Percentiles rank a stretch among this genome's conserved stretches.
These are phyloP conservation scores for Coniochaeta sp. DNA, from an alignment of 2,329 filamentous ascomycete species.

Conservation along the genomic window DNA sequence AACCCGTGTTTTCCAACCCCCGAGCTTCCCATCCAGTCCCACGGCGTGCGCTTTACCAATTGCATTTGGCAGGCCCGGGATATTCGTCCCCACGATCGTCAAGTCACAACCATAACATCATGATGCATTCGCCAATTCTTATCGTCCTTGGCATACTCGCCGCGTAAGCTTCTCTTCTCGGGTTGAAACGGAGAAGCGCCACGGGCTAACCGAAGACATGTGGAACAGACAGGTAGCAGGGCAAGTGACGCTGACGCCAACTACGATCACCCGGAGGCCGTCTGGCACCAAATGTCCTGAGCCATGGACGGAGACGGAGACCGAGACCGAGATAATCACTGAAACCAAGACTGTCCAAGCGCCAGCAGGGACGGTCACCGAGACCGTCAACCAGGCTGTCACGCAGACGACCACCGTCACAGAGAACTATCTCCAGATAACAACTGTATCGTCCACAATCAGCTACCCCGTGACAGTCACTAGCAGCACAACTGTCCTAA, in stretches of 20 bases:
- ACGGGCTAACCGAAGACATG: no score
- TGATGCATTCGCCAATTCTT: slow-evolving; percentile 10
- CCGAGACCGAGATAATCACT: slow-evolving; percentile 6
- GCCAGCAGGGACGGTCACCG: not conserved
- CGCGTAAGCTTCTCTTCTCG: slow-evolving; percentile 7
- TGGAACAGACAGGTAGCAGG: slow-evolving; percentile 11
- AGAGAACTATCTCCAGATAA: not conserved
- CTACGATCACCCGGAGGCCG: slow-evolving; percentile 8
- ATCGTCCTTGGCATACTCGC: slow-evolving; percentile 7
- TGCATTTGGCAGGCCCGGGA: not conserved
- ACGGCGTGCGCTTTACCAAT: not conserved
- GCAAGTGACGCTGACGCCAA: slow-evolving; percentile 15
- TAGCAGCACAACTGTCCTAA: not conserved
- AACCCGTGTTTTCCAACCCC: not conserved
- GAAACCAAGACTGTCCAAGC: not conserved
- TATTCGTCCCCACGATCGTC: not conserved
- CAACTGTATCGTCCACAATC: slow-evolving; percentile 1
- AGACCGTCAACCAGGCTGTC: not conserved
- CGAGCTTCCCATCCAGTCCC: not conserved
- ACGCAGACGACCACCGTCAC: slow-evolving; percentile 4
- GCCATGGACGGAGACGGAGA: slow-evolving; percentile 10
- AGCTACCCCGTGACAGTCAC: not conserved
- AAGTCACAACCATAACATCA: not conserved
- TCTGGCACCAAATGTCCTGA: slow-evolving; percentile 5
- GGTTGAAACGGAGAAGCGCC: no score